phyloP scores from a whole-genome alignment of 1,139 yeast genomes.

The Kurtzmaniella quercitrusa region DNA sequence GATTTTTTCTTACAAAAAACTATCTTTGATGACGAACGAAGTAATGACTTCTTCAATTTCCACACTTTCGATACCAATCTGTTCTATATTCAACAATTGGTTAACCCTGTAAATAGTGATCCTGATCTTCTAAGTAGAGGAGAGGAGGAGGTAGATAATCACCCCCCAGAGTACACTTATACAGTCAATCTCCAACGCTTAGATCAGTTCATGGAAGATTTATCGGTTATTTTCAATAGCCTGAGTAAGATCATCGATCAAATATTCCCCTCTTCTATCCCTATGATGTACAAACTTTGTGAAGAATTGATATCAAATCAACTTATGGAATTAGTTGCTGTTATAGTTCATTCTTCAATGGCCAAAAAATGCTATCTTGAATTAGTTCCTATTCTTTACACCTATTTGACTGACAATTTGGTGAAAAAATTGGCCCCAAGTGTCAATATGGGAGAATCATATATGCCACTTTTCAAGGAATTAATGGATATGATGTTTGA shows the following conservation, averaged over 20 bases:
- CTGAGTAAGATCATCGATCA: constrained; percentile 34
- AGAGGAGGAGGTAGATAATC: background rate
- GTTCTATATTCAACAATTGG: constrained; percentile 14
- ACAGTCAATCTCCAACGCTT: constrained; percentile 16
- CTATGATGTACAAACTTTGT: constrained; percentile 47
- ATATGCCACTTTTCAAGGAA: constrained; percentile 28
- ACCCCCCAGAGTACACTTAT: constrained; percentile 3
- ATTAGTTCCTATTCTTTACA: constrained; percentile 32
- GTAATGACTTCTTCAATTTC: constrained; percentile 25
- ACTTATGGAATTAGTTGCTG: constrained; percentile 30
- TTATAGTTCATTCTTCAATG: constrained; percentile 28
- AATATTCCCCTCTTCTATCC: constrained; percentile 37
- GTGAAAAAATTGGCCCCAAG: constrained; percentile 23
- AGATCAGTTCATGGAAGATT: constrained; percentile 19
- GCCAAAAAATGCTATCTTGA: constrained; percentile 20
- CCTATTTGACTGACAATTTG: constrained; percentile 21
- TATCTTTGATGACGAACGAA: constrained; percentile 35
- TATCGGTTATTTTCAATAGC: constrained; percentile 32
- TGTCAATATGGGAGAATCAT: constrained; percentile 32
- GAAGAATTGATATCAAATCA: constrained; percentile 44
- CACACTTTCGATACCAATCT: constrained; percentile 19
- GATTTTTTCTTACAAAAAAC: constrained; percentile 46
- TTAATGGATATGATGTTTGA: constrained; percentile 49
- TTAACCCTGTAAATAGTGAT: constrained; percentile 3
- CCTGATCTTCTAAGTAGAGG: constrained; percentile 5